Evolutionary conservation across 2,329 filamentous ascomycete genomes (phyloP), one percentile per base, ranked within the genome.

Genomic region (Phaeomoniella chlamydospora): DNA sequence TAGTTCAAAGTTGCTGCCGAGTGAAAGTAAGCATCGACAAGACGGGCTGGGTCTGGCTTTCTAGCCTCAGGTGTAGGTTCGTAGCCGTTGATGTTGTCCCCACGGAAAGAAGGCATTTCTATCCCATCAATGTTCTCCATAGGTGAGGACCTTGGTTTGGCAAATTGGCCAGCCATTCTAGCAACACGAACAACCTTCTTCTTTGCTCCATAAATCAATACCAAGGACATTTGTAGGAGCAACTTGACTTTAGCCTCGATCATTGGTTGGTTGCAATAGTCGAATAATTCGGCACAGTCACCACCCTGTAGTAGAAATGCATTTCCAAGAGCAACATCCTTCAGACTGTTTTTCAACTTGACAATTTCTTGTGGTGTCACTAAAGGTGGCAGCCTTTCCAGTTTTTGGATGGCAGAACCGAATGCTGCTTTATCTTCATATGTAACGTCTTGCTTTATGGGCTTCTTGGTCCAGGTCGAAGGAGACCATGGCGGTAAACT

Each of bases 241-340:
- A 98, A 73, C 63, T 96, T 96, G 58, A 96, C 85, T 67, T 96
- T 98, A 43, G 84, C 80, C 61, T 96, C 86, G 47, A 98, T 94
- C 45, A 82, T 80, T 11, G 73, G 72, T 55, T 86, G 80, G 49
- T 82, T 78, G 59, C 90, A 98, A 66, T 98, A 98, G 58, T 90
- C 85, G 52, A 98, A 98, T 6, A 96, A 72, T 64, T 98, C 90
- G 12, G 90, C 90, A 53, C 90, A 98, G 61, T 98, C 90, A 33
- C 61, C 90, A 41, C 90, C 90, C 62, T 98, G 90, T 3, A 98
- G 74, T 6, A 98, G 68, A 56, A 98, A 96, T 10, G 88, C 84
- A 45, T 88, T 86, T 19, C 90, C 90, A 22, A 81, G 65, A 4
- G 90, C 90, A 4, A 93, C 90, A 61, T 94, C 84, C 40, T 75